Percentiles rank a stretch among this genome's conserved stretches.
These are phyloP conservation scores for Bonia amplexicaulis DNA, from an alignment of 176 grass and related monocot genomes.

Conservation along the genomic window DNA sequence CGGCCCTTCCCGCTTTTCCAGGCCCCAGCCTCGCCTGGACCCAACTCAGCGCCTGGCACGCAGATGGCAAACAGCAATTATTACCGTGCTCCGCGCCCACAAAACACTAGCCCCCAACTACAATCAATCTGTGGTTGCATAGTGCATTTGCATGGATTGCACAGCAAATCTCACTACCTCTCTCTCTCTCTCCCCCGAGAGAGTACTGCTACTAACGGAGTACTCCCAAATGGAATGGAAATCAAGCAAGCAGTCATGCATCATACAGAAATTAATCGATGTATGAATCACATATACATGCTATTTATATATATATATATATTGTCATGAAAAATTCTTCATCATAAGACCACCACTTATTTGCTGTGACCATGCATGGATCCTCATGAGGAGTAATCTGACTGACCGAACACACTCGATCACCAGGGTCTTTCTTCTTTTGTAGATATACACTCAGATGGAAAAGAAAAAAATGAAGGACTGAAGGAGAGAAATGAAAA, in stretches of 20 bases:
- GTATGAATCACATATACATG: conserved; percentile 48
- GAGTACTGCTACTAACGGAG: not conserved
- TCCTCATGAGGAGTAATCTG: not conserved
- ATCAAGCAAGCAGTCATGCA: conserved; percentile 28
- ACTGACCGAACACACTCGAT: conserved; percentile 32
- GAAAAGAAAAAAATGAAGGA: conserved; percentile 5
- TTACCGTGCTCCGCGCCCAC: conserved; percentile 17
- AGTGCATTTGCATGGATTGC: not conserved
- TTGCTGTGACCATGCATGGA: conserved; percentile 37
- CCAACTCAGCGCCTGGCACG: conserved; percentile 13
- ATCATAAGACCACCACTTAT: conserved; percentile 44
- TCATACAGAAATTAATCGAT: not conserved
- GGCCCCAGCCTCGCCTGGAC: conserved; percentile 18
- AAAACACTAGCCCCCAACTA: not conserved
- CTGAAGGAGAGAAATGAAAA: not conserved
- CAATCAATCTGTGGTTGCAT: not conserved
- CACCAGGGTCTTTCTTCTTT: conserved; percentile 34
- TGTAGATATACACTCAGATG: conserved; percentile 54
- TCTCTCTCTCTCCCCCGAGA: not conserved
- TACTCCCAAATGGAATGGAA: not conserved
- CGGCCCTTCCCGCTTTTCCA: not conserved
- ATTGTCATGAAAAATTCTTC: conserved; percentile 23
- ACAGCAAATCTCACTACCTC: conserved; percentile 24
- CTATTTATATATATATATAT: conserved; percentile 23
- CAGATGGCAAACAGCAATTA: conserved; percentile 29